These are phyloP conservation scores for Colletotrichum sp. DNA, from an alignment of 2,329 filamentous ascomycete genomes.

Conservation along the genomic window DNA sequence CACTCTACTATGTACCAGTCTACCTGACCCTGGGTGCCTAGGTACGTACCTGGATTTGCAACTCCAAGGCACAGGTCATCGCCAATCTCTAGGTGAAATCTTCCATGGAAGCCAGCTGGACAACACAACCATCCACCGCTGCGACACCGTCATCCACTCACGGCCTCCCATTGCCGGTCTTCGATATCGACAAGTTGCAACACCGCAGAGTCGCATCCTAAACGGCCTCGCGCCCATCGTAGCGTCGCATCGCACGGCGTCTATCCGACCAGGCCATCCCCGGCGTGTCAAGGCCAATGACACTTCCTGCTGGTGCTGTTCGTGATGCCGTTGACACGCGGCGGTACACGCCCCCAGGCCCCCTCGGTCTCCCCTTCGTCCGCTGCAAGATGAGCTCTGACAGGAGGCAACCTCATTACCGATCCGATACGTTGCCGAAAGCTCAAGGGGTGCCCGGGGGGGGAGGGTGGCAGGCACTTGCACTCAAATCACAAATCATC, in stretches of 20 bases:
- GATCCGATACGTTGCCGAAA: background rate
- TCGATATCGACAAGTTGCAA: background rate
- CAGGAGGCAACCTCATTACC: conserved; percentile 2
- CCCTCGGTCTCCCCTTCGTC: background rate
- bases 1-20: too few relatives aligned
- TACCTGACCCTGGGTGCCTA: background rate
- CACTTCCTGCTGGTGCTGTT: background rate
- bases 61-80: background rate
- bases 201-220: conserved; percentile 10
- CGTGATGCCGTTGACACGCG: background rate
- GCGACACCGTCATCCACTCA: background rate
- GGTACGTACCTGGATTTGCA: background rate
- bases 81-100: background rate
- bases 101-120: background rate
- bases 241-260: background rate
- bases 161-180: background rate
- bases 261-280: background rate
- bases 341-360: background rate
- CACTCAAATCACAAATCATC: background rate
- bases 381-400: background rate
- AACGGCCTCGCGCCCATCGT: background rate
- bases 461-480: background rate
- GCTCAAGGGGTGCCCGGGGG: background rate
- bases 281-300: background rate
- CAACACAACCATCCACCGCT: background rate